A percentile compares a stretch with the other conserved stretches of the same genome.
Conservation (phyloP, 1,284 basidiomycete genomes). For the Farysia itapuensis region DNA sequence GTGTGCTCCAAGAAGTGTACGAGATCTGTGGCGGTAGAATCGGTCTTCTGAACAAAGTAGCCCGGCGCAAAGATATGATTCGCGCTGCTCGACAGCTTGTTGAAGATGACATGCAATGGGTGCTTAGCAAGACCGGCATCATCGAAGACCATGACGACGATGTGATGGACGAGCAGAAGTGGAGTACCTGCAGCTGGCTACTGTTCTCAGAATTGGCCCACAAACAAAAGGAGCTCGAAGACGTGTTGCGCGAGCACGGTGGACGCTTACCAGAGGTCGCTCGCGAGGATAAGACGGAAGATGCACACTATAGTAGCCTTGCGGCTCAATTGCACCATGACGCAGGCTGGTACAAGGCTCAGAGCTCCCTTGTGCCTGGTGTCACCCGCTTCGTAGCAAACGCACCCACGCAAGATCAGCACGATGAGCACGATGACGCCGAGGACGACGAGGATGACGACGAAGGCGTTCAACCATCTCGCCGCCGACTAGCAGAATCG, state of each 20-base stretch:
- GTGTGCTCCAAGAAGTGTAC: slow-evolving; percentile 47
- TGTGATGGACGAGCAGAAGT: slow-evolving; percentile 58
- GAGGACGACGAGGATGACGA: slow-evolving; percentile 37
- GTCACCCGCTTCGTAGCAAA: slow-evolving; percentile 5
- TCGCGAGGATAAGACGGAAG: slow-evolving; percentile 14
- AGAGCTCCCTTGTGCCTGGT: slow-evolving; percentile 22
- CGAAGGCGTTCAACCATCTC: slow-evolving; percentile 6
- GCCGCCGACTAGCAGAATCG: slow-evolving; percentile 23
- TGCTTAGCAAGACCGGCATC: slow-evolving; percentile 55
- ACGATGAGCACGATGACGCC: slow-evolving; percentile 8
- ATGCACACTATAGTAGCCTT: slow-evolving; percentile 30
- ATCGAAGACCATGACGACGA: slow-evolving; percentile 56
- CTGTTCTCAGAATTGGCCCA: slow-evolving; percentile 45
- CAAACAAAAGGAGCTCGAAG: slow-evolving; percentile 48
- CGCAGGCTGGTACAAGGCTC: slow-evolving; percentile 35
- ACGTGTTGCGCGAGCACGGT: slow-evolving; percentile 19
- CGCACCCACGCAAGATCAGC: neutral
- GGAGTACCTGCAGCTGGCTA: slow-evolving; percentile 56
- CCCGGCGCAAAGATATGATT: slow-evolving; percentile 43
- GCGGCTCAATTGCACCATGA: slow-evolving; percentile 31
- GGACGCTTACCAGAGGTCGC: slow-evolving; percentile 24
- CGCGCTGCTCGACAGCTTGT: slow-evolving; percentile 44
- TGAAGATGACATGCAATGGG: slow-evolving; percentile 54
- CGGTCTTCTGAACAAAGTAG: slow-evolving; percentile 47
- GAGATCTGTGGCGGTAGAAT: slow-evolving; percentile 48